Conservation (phyloP, 768 basidiomycete species). For the Rhizopogon sp. region DNA sequence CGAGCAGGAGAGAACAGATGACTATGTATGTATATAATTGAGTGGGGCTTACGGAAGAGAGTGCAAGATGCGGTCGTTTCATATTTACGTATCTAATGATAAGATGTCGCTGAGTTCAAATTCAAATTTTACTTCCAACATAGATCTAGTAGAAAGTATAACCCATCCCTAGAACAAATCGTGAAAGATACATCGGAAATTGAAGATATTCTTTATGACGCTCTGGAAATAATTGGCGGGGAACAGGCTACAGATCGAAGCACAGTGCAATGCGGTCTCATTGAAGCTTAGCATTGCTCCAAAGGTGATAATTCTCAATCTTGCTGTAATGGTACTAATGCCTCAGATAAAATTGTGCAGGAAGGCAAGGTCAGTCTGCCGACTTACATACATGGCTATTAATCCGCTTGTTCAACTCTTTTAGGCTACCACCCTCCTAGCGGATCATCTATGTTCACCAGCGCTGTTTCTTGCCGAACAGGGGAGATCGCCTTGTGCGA, state of each 20-base stretch:
- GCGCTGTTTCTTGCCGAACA: constrained; percentile 60
- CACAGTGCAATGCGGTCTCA: constrained; percentile 46
- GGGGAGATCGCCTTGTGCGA: constrained; percentile 32
- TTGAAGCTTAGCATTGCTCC: constrained; percentile 50
- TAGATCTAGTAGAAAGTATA: background rate
- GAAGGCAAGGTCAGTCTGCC: constrained; percentile 51
- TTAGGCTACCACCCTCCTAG: constrained; percentile 66
- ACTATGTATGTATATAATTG: too few relatives aligned
- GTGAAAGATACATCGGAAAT: constrained; percentile 2
- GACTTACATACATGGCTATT: background rate
- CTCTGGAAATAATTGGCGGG: constrained; percentile 47
- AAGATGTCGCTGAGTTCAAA: background rate
- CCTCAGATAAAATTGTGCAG: constrained; percentile 23
- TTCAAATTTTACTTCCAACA: background rate
- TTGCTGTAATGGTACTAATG: background rate
- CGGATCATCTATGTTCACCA: constrained; percentile 72
- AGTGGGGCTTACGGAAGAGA: too few relatives aligned
- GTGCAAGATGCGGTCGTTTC: background rate
- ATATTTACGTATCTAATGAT: background rate
- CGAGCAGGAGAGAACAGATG: too few relatives aligned
- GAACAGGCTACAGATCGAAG: constrained; percentile 38
- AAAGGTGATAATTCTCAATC: constrained; percentile 37
- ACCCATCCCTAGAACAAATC: background rate
- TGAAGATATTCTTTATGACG: constrained; percentile 52
- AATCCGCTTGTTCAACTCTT: background rate